phyloP scores from a whole-genome alignment of 495 filamentous ascomycete species.

The Neurospora sp. region DNA sequence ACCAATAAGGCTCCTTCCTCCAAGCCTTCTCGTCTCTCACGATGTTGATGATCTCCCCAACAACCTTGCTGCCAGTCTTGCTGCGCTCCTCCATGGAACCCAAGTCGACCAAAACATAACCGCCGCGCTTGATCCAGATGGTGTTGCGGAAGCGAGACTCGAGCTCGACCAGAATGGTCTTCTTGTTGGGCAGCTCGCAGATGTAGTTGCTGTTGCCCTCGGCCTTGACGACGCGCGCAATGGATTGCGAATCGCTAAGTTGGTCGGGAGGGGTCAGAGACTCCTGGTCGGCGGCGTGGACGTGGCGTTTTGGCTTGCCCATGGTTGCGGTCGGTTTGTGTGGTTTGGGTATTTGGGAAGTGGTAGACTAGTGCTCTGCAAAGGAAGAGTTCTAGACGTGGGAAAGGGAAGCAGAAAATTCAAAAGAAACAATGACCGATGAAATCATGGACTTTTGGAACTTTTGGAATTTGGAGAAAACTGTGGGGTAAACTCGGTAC shows the following conservation, averaged over 20 bases:
- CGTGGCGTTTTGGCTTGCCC: constrained; percentile 63
- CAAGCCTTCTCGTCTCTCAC: constrained; percentile 85
- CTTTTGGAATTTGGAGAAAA: background rate
- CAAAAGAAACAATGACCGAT: background rate
- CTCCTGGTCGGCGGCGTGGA: constrained; percentile 63
- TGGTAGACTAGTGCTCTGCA: background rate
- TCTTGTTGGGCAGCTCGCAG: constrained; percentile 49
- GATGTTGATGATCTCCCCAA: constrained; percentile 86
- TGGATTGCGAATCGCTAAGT: constrained; percentile 52
- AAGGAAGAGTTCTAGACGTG: background rate
- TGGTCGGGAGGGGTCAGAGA: constrained; percentile 63
- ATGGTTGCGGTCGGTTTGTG: constrained; percentile 31
- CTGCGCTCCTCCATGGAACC: constrained; percentile 49
- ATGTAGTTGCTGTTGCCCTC: constrained; percentile 83
- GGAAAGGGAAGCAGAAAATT: background rate
- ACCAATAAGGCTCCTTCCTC: constrained; percentile 91
- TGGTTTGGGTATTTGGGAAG: background rate
- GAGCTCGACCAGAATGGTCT: constrained; percentile 64
- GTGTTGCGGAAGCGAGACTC: constrained; percentile 74
- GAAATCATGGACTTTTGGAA: background rate
- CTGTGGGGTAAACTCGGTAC: background rate
- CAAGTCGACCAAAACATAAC: constrained; percentile 76
- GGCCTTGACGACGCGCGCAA: constrained; percentile 67
- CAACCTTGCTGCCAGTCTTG: constrained; percentile 65
- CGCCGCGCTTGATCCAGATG: constrained; percentile 81